A percentile compares a stretch with the other conserved stretches of the same genome.
These are phyloP conservation scores for Yamadazyma sp. DNA, from an alignment of 1,139 yeast genomes.

Conservation along the genomic window DNA sequence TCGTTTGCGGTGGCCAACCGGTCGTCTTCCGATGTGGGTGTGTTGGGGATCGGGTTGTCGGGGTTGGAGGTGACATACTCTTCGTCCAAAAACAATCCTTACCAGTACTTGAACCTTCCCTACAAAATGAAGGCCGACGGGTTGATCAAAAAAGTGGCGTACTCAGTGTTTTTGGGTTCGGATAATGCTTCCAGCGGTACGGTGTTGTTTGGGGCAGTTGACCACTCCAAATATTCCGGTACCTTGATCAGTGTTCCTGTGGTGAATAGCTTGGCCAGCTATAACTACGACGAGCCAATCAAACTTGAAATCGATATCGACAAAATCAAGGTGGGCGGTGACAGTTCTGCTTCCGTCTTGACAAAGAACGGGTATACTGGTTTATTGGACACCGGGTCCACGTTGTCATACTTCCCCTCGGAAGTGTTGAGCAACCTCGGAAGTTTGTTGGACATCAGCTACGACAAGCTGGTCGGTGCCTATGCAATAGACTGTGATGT, in stretches of 20 bases:
- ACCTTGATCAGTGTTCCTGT: slow-evolving; percentile 19
- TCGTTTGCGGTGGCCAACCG: slow-evolving; percentile 44
- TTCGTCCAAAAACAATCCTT: slow-evolving; percentile 11
- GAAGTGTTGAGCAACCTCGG: slow-evolving; percentile 25
- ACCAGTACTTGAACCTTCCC: slow-evolving; percentile 30
- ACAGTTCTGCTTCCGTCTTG: slow-evolving; percentile 11
- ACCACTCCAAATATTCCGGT: slow-evolving; percentile 46
- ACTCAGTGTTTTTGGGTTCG: slow-evolving; percentile 31
- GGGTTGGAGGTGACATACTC: slow-evolving; percentile 9
- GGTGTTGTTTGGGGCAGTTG: slow-evolving; percentile 52
- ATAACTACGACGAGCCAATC: slow-evolving; percentile 14
- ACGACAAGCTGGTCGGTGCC: slow-evolving; percentile 15
- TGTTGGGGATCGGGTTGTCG: slow-evolving; percentile 50
- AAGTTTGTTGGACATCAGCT: slow-evolving; percentile 19
- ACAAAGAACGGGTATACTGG: slow-evolving; percentile 23
- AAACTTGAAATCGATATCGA: slow-evolving; percentile 23
- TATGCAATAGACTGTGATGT: slow-evolving; percentile 23
- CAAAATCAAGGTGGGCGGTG: not conserved
- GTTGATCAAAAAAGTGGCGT: slow-evolving; percentile 25
- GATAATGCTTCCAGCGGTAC: slow-evolving; percentile 30
- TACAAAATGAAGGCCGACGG: slow-evolving; percentile 26
- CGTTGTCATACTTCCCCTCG: slow-evolving; percentile 33
- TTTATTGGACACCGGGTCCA: slow-evolving; percentile 41
- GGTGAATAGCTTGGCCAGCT: slow-evolving; percentile 4
- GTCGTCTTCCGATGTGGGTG: slow-evolving; percentile 44